Percentiles rank a stretch among this genome's conserved stretches.
phyloP scores from a whole-genome alignment of 441 rosid species.

The Erodium texanum region DNA sequence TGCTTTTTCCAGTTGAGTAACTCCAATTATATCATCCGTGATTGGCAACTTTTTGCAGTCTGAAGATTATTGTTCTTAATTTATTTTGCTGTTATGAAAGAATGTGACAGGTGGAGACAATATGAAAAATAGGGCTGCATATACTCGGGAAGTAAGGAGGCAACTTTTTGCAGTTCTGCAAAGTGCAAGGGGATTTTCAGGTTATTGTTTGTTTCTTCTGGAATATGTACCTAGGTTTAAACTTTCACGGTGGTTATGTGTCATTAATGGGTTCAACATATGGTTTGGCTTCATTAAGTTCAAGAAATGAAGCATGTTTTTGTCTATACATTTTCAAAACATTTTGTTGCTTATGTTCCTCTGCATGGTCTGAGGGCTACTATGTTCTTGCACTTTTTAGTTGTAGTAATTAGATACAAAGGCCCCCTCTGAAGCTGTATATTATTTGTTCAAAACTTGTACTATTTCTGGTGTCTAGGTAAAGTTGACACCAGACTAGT shows the following conservation, averaged over 20 bases:
- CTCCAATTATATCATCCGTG: neutral
- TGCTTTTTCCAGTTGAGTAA: constrained; percentile 81
- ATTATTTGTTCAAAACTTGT: neutral
- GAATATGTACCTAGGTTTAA: constrained; percentile 10
- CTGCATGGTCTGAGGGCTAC: neutral
- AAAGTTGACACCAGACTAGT: neutral
- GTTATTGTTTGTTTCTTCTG: constrained; percentile 34
- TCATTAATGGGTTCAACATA: constrained; percentile 6
- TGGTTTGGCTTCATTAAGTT: neutral
- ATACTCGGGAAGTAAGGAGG: constrained; percentile 94
- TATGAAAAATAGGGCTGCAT: constrained; percentile 72
- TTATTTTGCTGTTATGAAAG: constrained; percentile 35
- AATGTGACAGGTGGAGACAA: constrained; percentile 51
- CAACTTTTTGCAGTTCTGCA: constrained; percentile 98
- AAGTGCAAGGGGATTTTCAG: constrained; percentile 99
- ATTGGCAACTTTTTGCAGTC: constrained; percentile 14
- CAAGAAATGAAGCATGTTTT: neutral
- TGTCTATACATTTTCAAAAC: neutral
- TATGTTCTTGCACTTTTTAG: neutral
- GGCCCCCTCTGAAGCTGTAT: neutral
- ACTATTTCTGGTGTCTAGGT: neutral
- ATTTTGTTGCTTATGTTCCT: neutral
- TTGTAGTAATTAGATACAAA: neutral
- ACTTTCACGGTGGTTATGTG: constrained; percentile 8
- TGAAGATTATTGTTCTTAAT: neutral